Conservation (phyloP, 129 eudicot species). For the Helichrysum umbraculigerum region DNA sequence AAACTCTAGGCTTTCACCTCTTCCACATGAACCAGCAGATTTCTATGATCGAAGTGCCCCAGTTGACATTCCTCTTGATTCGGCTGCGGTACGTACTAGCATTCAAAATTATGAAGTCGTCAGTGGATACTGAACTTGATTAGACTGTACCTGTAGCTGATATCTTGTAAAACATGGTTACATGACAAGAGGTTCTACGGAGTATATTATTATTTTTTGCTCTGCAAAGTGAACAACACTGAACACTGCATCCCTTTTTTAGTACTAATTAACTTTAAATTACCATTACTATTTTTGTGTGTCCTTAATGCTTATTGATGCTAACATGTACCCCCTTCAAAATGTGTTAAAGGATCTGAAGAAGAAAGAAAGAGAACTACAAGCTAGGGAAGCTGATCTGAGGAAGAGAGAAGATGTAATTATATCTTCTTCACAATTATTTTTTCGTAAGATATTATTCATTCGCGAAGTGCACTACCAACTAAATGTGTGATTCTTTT, state of each 20-base stretch:
- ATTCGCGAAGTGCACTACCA: neutral
- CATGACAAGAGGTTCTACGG: neutral
- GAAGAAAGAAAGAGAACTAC: conserved; percentile 71
- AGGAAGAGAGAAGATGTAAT: conserved; percentile 77
- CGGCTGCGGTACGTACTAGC: conserved; percentile 38
- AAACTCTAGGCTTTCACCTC: conserved; percentile 72
- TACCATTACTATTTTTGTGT: neutral
- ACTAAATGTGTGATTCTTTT: neutral
- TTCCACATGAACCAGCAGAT: conserved; percentile 86
- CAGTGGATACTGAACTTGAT: conserved; percentile 15
- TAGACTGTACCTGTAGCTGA: neutral
- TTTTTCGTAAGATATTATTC: neutral
- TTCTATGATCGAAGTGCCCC: conserved; percentile 57
- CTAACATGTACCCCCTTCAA: neutral
- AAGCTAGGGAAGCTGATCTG: conserved; percentile 78
- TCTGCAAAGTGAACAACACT: too few species aligned
- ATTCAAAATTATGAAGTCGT: neutral
- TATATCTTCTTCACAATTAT: neutral
- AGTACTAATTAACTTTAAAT: neutral
- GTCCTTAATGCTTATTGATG: conserved; percentile 1
- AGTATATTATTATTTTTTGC: neutral
- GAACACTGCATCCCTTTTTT: neutral
- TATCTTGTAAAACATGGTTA: neutral
- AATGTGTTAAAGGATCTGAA: conserved; percentile 56
- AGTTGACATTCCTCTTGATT: conserved; percentile 79